Evolutionary conservation across 352 stramenopile genomes (phyloP).

Genomic region (Phytophthora tubulina): DNA sequence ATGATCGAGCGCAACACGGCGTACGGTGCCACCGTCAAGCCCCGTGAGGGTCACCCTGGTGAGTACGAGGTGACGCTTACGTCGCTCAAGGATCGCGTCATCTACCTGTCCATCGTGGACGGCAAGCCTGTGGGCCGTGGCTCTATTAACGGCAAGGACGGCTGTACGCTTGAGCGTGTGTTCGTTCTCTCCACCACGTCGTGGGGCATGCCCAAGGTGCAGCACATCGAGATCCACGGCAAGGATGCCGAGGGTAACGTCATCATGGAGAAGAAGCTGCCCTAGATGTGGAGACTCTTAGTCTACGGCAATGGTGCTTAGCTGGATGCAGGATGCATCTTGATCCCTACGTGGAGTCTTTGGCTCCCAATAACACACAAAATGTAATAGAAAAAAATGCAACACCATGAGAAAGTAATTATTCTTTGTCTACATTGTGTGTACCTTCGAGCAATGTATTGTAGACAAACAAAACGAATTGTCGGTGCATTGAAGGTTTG

Average conservation of each 20-base stretch:
- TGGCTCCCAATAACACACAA: constrained; percentile 17
- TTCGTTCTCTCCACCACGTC: constrained; percentile 89
- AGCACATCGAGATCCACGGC: constrained; percentile 91
- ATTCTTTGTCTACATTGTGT: background rate
- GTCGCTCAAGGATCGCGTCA: constrained; percentile 85
- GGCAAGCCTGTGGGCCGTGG: constrained; percentile 76
- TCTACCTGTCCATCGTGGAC: constrained; percentile 80
- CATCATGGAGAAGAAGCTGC: constrained; percentile 89
- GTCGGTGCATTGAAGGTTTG: background rate
- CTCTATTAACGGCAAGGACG: constrained; percentile 77
- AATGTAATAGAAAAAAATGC: constrained; percentile 49
- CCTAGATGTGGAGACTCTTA: constrained; percentile 48
- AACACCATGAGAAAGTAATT: constrained; percentile 16
- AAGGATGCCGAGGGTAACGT: constrained; percentile 66
- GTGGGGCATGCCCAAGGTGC: constrained; percentile 89
- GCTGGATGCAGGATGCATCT: too few relatives aligned
- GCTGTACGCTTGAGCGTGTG: constrained; percentile 81
- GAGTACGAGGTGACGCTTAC: constrained; percentile 81
- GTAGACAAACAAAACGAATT: background rate
- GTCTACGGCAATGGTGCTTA: background rate
- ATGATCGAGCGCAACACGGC: constrained; percentile 89
- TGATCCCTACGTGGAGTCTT: constrained; percentile 2
- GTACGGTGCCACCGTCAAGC: constrained; percentile 83
- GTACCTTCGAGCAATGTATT: background rate
- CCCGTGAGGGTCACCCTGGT: constrained; percentile 68